A percentile compares a stretch with the other conserved stretches of the same genome.
Conservation (phyloP, 139 green algal species). For the Nannochloris sp. region DNA sequence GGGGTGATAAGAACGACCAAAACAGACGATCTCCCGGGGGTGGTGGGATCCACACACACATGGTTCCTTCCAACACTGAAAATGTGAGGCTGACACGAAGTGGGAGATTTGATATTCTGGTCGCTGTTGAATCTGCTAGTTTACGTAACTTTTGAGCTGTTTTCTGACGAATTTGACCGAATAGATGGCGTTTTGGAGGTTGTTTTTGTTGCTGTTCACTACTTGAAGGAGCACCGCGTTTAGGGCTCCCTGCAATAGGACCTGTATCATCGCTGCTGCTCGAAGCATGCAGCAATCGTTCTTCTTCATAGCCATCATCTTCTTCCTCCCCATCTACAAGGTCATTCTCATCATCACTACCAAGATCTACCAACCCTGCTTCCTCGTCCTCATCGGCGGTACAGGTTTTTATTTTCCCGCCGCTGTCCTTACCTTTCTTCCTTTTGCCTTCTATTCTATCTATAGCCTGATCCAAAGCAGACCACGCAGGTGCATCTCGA, state of each 20-base stretch:
- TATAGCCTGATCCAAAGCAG: constrained; percentile 30
- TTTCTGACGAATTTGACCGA: constrained; percentile 7
- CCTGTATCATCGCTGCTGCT: no score
- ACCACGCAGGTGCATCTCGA: constrained; percentile 34
- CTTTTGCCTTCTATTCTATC: constrained; percentile 3
- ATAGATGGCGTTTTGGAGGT: no score
- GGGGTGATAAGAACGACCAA: constrained; percentile 36
- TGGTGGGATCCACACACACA: constrained; percentile 43
- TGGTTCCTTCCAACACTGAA: constrained; percentile 23
- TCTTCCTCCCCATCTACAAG: not conserved
- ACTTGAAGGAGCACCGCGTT: no score
- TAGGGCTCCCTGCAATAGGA: no score
- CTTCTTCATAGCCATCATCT: not conserved
- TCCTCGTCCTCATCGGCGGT: not conserved
- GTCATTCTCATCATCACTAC: not conserved
- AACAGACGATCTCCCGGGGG: constrained; percentile 45
- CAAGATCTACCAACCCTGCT: not conserved
- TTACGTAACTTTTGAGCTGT: constrained; percentile 13
- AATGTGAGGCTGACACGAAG: constrained; percentile 39
- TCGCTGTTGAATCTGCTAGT: constrained; percentile 26
- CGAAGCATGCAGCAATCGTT: not conserved
- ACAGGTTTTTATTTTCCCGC: not conserved
- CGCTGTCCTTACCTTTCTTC: not conserved
- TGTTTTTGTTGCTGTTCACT: not conserved
- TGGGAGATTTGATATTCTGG: constrained; percentile 34